phyloP scores from a whole-genome alignment of 108 stramenopile genomes.

The Stephanodiscus minutulus region DNA sequence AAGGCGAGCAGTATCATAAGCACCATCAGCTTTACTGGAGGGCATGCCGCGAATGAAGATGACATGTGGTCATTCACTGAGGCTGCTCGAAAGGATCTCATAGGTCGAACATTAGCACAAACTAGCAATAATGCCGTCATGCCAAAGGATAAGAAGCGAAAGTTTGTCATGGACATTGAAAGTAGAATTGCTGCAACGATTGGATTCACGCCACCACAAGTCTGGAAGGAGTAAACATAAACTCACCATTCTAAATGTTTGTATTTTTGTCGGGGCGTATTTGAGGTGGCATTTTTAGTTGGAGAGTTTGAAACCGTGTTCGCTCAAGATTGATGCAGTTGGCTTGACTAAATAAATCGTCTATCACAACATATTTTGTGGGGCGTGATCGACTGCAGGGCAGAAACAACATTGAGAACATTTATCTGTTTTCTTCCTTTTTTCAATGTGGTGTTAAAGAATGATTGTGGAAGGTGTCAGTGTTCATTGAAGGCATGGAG shows the following conservation, averaged over 20 bases:
- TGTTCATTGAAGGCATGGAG: too few species aligned
- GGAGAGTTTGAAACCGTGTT: too few species aligned
- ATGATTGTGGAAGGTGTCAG: too few species aligned
- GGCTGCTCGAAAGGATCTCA: conserved; percentile 35
- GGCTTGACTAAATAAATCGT: too few species aligned
- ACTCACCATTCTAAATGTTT: too few species aligned
- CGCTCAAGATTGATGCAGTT: too few species aligned
- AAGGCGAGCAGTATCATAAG: conserved; percentile 28
- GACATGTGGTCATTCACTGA: conserved; percentile 49
- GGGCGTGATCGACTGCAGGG: too few species aligned
- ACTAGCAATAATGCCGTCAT: conserved; percentile 26
- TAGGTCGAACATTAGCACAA: conserved; percentile 31
- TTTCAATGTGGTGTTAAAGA: too few species aligned
- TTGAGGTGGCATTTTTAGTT: too few species aligned
- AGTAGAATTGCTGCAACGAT: conserved; percentile 11
- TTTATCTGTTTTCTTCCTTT: not conserved
- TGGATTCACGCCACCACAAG: conserved; percentile 8
- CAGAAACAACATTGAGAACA: conserved; percentile 13
- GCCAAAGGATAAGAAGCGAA: conserved; percentile 38
- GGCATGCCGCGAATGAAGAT: conserved; percentile 24
- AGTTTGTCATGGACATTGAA: conserved; percentile 24
- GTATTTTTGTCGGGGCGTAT: too few species aligned
- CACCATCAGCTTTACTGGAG: conserved; percentile 16
- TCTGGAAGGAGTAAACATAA: not conserved
- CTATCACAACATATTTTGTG: too few species aligned